Percentiles rank a stretch among this genome's conserved stretches.
Conservation (phyloP, 257 asterid genomes). For the Ballota nigra region DNA sequence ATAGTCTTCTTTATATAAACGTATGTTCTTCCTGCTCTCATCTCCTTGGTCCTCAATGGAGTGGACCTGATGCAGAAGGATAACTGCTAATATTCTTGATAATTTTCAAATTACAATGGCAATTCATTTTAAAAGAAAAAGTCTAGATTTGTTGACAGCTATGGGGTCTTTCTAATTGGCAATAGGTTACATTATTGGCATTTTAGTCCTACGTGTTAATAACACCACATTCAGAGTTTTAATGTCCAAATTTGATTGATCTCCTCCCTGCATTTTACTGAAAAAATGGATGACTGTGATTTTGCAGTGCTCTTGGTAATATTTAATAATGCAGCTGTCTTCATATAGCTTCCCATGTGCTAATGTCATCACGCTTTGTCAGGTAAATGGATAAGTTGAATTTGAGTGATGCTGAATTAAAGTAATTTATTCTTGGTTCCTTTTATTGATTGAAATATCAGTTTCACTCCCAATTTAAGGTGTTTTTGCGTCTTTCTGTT, state of each 20-base stretch:
- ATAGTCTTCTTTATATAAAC: background rate
- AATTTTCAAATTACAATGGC: background rate
- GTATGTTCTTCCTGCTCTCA: background rate
- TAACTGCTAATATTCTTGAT: slow-evolving; percentile 1
- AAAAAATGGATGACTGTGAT: slow-evolving; percentile 16
- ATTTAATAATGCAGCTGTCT: slow-evolving; percentile 99
- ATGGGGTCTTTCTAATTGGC: too few species aligned
- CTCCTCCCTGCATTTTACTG: slow-evolving; percentile 4
- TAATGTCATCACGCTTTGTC: slow-evolving; percentile 93
- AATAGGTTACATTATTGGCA: background rate
- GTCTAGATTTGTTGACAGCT: background rate
- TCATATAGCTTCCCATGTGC: slow-evolving; percentile 93
- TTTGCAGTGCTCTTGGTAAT: slow-evolving; percentile 89
- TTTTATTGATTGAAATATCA: background rate
- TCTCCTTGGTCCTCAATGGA: background rate
- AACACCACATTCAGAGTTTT: background rate
- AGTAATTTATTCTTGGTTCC: background rate
- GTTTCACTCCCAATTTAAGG: background rate
- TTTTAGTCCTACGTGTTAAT: background rate
- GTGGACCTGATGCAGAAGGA: background rate
- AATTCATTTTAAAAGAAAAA: background rate
- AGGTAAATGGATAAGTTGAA: slow-evolving; percentile 44
- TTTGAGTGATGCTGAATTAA: slow-evolving; percentile 6
- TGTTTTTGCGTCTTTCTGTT: background rate
- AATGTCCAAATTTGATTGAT: background rate